A percentile compares a stretch with the other conserved stretches of the same genome.
phyloP scores from a whole-genome alignment of 2,329 filamentous ascomycete genomes.

The Myotisia sp. region DNA sequence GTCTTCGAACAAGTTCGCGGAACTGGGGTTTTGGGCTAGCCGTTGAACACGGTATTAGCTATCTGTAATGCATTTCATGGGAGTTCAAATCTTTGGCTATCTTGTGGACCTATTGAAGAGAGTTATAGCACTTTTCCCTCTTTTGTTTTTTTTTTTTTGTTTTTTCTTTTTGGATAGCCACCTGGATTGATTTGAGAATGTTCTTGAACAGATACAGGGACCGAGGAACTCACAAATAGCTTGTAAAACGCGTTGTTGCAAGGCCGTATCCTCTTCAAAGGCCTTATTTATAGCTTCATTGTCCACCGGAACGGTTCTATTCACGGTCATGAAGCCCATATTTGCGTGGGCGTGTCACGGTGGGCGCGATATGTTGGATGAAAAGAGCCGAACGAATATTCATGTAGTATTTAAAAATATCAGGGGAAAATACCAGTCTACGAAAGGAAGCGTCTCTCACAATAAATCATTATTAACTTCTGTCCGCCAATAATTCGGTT shows the following conservation, averaged over 20 bases:
- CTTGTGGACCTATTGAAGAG: too few relatives aligned
- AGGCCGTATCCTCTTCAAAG: conserved; percentile 25
- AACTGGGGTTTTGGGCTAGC: conserved; percentile 24
- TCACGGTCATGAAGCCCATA: conserved; percentile 28
- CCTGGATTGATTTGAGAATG: not conserved
- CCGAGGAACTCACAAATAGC: conserved; percentile 25
- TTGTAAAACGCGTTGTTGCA: conserved; percentile 30
- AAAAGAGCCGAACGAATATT: too few relatives aligned
- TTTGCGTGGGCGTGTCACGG: too few relatives aligned
- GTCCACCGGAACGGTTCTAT: conserved; percentile 9
- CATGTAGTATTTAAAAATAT: too few relatives aligned
- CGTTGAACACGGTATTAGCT: conserved; percentile 3
- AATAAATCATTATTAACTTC: too few relatives aligned
- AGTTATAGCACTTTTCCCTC: too few relatives aligned
- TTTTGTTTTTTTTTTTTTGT: not conserved
- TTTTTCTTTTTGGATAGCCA: not conserved
- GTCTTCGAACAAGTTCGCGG: conserved; percentile 34
- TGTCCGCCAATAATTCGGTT: too few relatives aligned
- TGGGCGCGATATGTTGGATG: too few relatives aligned
- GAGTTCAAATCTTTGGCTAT: too few relatives aligned
- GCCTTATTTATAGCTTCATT: conserved; percentile 25
- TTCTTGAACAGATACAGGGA: conserved; percentile 9
- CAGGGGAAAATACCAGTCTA: too few relatives aligned
- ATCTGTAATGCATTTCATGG: too few relatives aligned
- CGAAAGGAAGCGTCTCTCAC: too few relatives aligned